These are phyloP conservation scores for Tripterygium wilfordii DNA, from an alignment of 177 flowering plant genomes.

Conservation along the genomic window DNA sequence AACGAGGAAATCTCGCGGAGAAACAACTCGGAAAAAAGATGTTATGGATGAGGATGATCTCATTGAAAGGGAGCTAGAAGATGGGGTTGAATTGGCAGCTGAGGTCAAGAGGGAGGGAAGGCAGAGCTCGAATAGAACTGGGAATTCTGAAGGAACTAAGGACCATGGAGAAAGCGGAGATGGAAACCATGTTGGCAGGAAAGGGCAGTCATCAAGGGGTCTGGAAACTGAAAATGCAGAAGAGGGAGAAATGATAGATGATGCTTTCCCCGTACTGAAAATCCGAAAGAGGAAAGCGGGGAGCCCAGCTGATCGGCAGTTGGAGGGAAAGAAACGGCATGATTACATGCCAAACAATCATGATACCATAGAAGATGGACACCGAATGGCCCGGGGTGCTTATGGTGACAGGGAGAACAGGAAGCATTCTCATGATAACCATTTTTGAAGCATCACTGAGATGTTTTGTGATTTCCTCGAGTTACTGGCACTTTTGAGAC, in stretches of 20 bases:
- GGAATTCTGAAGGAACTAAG: constrained; percentile 9
- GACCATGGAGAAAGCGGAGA: constrained; percentile 13
- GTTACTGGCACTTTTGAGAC: too few relatives aligned
- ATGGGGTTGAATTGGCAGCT: constrained; percentile 71
- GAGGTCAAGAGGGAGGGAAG: constrained; percentile 49
- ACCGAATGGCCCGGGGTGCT: constrained; percentile 10
- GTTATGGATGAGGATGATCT: constrained; percentile 83
- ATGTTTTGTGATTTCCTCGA: too few relatives aligned
- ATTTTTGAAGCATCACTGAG: too few relatives aligned
- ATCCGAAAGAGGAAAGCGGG: constrained; percentile 24
- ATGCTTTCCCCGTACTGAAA: constrained; percentile 20
- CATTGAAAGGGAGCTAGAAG: constrained; percentile 84
- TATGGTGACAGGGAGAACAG: constrained; percentile 28
- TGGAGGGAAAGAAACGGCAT: constrained; percentile 21
- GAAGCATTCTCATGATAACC: constrained; percentile 25
- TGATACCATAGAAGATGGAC: constrained; percentile 21
- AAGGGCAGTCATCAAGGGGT: constrained; percentile 11
- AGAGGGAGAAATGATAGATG: constrained; percentile 37
- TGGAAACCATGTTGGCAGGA: constrained; percentile 4
- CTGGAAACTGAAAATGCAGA: constrained; percentile 19
- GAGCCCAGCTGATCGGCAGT: constrained; percentile 15
- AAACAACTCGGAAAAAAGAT: constrained; percentile 44
- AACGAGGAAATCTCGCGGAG: constrained; percentile 57
- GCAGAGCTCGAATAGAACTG: constrained; percentile 35
- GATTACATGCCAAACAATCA: constrained; percentile 5